Conservation (phyloP, 768 basidiomycete species). For the Boletus speciosus region DNA sequence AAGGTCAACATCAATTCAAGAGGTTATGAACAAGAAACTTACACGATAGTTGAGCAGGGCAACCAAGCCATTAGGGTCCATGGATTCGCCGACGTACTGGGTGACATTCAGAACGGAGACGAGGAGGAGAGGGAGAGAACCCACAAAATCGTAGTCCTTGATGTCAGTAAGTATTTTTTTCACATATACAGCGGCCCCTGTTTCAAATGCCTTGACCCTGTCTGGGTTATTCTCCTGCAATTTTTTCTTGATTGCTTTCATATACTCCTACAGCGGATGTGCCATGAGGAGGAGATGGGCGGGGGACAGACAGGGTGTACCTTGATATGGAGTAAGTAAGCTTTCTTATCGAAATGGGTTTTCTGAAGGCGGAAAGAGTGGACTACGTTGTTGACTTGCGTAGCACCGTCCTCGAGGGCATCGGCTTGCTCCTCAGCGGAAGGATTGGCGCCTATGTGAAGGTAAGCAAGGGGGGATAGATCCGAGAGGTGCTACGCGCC, state of each 20-base stretch:
- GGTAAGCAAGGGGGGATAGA: slow-evolving; percentile 6
- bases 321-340: slow-evolving; percentile 81
- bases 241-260: slow-evolving; percentile 82
- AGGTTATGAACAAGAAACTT: slow-evolving; percentile 23
- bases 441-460: slow-evolving; percentile 76
- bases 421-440: slow-evolving; percentile 87
- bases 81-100: slow-evolving; percentile 67
- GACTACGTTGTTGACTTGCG: slow-evolving; percentile 82
- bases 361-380: slow-evolving; percentile 86
- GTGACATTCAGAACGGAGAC: neutral
- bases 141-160: slow-evolving; percentile 91
- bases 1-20: slow-evolving; percentile 7
- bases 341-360: slow-evolving; percentile 88
- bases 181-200: slow-evolving; percentile 67
- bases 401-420: slow-evolving; percentile 72
- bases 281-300: neutral
- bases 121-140: slow-evolving; percentile 25
- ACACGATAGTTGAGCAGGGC: slow-evolving; percentile 92
- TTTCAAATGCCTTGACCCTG: slow-evolving; percentile 74
- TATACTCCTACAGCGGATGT: slow-evolving; percentile 61
- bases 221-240: slow-evolving; percentile 55
- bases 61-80: slow-evolving; percentile 92
- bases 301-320: slow-evolving; percentile 22
- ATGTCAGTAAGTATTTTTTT: slow-evolving; percentile 90
- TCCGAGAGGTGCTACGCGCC: slow-evolving; percentile 43